Evolutionary conservation across 108 stramenopile genomes (phyloP).

Genomic region (Nannochloropsis oceanica): DNA sequence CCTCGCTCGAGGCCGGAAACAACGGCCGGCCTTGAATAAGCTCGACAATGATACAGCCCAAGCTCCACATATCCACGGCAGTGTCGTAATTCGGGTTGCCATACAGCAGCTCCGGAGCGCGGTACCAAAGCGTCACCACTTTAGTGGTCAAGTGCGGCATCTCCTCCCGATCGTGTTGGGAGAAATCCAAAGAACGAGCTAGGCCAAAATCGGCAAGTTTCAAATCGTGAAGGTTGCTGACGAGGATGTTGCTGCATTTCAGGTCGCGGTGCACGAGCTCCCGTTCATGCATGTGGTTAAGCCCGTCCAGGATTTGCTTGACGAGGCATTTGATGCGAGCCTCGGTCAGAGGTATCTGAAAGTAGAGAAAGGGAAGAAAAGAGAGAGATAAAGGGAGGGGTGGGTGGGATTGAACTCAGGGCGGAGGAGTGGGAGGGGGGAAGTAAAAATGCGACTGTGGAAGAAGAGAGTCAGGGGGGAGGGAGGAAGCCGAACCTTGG

Average conservation of each 20-base stretch:
- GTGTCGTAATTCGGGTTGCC: slow-evolving; percentile 39
- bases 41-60: slow-evolving; percentile 59
- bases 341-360: not conserved
- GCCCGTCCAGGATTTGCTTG: not conserved
- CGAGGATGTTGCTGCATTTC: slow-evolving; percentile 51
- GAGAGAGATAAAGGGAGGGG: too few species aligned
- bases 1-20: slow-evolving; percentile 51
- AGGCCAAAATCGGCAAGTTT: slow-evolving; percentile 60
- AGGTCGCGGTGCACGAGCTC: slow-evolving; percentile 53
- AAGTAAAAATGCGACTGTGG: too few species aligned
- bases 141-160: slow-evolving; percentile 46
- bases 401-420: too few species aligned
- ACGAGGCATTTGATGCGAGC: not conserved
- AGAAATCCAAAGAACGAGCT: slow-evolving; percentile 27
- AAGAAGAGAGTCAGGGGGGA: not conserved
- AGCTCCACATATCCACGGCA: slow-evolving; percentile 50
- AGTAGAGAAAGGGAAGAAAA: slow-evolving; percentile 28
- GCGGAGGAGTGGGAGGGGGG: too few species aligned
- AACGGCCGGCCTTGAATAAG: slow-evolving; percentile 50
- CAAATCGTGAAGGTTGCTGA: slow-evolving; percentile 35
- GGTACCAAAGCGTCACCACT: slow-evolving; percentile 55
- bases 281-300: slow-evolving; percentile 41
- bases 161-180: not conserved
- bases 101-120: slow-evolving; percentile 52
- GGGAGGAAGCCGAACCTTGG: not conserved